Conservation (phyloP, 768 basidiomycete species). For the Suillus alpinus region DNA sequence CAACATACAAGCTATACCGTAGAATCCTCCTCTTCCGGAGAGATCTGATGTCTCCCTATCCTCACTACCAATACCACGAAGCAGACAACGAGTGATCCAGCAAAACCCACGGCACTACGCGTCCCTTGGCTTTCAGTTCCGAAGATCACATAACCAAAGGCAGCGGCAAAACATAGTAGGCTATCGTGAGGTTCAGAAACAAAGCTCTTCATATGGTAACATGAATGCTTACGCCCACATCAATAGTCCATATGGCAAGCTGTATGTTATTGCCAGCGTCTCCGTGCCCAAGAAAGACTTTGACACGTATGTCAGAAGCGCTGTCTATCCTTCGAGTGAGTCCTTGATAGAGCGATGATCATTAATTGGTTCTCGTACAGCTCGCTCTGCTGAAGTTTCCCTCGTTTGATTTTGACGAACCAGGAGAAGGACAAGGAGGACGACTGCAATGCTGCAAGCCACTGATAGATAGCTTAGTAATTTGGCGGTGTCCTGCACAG, state of each 20-base stretch:
- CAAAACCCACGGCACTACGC: background rate
- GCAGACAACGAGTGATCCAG: background rate
- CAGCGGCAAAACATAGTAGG: background rate
- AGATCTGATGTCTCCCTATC: background rate
- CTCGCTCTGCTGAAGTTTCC: constrained; percentile 14
- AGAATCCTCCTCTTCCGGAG: background rate
- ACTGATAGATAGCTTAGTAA: constrained; percentile 35
- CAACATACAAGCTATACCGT: background rate
- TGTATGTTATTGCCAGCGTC: constrained; percentile 29
- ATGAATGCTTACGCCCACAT: constrained; percentile 25
- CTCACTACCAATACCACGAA: background rate
- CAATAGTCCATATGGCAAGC: constrained; percentile 30
- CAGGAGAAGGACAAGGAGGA: constrained; percentile 35
- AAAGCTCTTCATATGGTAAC: background rate
- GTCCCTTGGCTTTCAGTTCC: background rate
- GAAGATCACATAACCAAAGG: background rate
- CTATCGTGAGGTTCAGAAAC: background rate
- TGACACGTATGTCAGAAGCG: background rate
- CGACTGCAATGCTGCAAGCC: constrained; percentile 31
- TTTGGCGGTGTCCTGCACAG: constrained; percentile 29
- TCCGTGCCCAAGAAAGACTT: constrained; percentile 18
- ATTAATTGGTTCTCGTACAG: constrained; percentile 16
- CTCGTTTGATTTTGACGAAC: constrained; percentile 34
- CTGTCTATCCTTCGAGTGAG: background rate
- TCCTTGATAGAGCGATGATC: constrained; percentile 2